These are phyloP conservation scores for Starmerella cellae DNA, from an alignment of 805 yeast genomes.

Conservation along the genomic window DNA sequence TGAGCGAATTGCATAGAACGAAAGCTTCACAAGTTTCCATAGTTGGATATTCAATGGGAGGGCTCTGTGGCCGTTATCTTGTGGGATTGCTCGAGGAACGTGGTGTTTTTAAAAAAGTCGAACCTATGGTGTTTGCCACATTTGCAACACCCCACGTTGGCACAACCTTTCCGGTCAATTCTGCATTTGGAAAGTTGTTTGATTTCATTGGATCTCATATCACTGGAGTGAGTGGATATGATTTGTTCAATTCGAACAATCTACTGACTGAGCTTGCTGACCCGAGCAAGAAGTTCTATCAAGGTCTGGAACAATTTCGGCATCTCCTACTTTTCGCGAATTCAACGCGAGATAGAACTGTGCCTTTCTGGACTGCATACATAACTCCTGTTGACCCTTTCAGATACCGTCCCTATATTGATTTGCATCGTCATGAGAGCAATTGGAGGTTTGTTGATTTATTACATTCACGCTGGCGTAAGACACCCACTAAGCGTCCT, in stretches of 20 bases:
- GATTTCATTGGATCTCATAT: slow-evolving; percentile 42
- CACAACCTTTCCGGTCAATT: slow-evolving; percentile 33
- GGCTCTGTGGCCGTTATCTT: slow-evolving; percentile 62
- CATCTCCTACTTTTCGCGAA: slow-evolving; percentile 56
- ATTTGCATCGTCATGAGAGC: slow-evolving; percentile 28
- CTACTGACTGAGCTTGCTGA: slow-evolving; percentile 42
- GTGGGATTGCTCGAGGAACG: slow-evolving; percentile 49
- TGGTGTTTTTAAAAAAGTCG: slow-evolving; percentile 42
- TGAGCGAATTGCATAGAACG: slow-evolving; percentile 27
- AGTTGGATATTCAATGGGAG: slow-evolving; percentile 87
- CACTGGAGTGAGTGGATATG: slow-evolving; percentile 59
- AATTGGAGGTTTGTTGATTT: slow-evolving; percentile 19
- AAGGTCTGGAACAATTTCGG: slow-evolving; percentile 47
- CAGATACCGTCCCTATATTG: slow-evolving; percentile 38
- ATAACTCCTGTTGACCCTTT: slow-evolving; percentile 67
- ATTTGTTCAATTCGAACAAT: slow-evolving; percentile 44
- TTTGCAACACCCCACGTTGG: slow-evolving; percentile 69
- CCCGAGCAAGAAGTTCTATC: slow-evolving; percentile 35
- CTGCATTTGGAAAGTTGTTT: slow-evolving; percentile 28
- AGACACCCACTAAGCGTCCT: neutral
- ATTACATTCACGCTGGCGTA: slow-evolving; percentile 14
- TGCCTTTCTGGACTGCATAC: slow-evolving; percentile 72
- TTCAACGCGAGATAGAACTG: slow-evolving; percentile 70
- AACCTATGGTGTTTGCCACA: slow-evolving; percentile 51
- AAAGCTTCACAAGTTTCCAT: slow-evolving; percentile 50